Conservation (phyloP, 129 eudicot species). For the Arctium minus region DNA sequence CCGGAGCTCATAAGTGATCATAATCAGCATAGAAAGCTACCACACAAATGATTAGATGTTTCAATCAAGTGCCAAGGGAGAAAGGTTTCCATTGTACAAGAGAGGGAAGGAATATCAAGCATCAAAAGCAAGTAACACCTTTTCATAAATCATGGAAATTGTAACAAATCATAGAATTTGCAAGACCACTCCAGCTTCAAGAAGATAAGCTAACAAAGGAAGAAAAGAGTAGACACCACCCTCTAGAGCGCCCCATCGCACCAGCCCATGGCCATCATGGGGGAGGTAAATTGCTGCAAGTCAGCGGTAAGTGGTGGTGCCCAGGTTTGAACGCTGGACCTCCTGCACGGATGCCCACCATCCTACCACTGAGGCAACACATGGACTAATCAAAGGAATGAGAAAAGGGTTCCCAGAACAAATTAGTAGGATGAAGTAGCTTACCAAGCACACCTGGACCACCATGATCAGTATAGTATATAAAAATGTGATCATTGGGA, state of each 20-base stretch:
- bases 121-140: not conserved
- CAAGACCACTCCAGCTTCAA: not conserved
- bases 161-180: not conserved
- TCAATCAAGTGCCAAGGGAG: not conserved
- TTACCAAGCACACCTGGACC: slow-evolving; percentile 96
- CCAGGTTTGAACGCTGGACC: too few relatives aligned
- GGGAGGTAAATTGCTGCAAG: too few relatives aligned
- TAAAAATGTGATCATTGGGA: slow-evolving; percentile 86
- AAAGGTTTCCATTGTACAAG: too few relatives aligned
- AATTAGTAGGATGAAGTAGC: slow-evolving; percentile 11
- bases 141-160: not conserved
- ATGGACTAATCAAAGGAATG: not conserved
- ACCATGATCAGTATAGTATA: slow-evolving; percentile 86
- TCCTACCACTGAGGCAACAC: not conserved
- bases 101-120: not conserved
- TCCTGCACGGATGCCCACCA: not conserved
- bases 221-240: too few relatives aligned
- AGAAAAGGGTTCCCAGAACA: not conserved
- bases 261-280: too few relatives aligned
- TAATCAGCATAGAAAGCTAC: not conserved
- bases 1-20: not conserved
- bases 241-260: too few relatives aligned
- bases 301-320: too few relatives aligned
- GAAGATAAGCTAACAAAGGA: not conserved
- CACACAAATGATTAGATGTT: not conserved